Conservation (phyloP, 345 rosid genomes). For the Turritis glabra region DNA sequence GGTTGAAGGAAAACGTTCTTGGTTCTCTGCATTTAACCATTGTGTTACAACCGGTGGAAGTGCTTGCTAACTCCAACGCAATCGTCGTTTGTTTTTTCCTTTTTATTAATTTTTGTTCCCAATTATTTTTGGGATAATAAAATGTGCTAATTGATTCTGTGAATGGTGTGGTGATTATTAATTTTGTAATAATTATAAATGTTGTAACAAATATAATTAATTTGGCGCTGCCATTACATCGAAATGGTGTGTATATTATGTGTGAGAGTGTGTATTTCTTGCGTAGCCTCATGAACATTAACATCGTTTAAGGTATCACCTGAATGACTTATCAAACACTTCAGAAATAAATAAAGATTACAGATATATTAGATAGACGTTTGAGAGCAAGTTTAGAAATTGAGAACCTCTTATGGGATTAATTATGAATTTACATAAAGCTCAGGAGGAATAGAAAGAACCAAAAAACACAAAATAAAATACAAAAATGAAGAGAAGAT, state of each 20-base stretch:
- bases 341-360: background rate
- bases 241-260: constrained; percentile 5
- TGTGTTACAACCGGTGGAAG: constrained; percentile 57
- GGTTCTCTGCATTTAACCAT: constrained; percentile 78
- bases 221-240: constrained; percentile 7
- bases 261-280: background rate
- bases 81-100: no score
- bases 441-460: constrained; percentile 46
- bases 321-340: background rate
- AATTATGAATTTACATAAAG: constrained; percentile 24
- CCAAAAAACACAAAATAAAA: background rate
- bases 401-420: background rate
- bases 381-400: background rate
- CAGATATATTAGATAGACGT: background rate
- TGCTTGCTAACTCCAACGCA: constrained; percentile 51
- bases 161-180: constrained; percentile 33
- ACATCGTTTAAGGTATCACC: background rate
- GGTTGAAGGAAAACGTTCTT: constrained; percentile 55
- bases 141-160: constrained; percentile 24
- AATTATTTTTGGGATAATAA: background rate
- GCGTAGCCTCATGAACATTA: background rate
- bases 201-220: constrained; percentile 19
- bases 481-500: background rate
- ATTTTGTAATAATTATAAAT: constrained; percentile 25
- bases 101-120: background rate